Evolutionary conservation across 106 monocot species (phyloP).

Genomic region (Apostasia ramifera): DNA sequence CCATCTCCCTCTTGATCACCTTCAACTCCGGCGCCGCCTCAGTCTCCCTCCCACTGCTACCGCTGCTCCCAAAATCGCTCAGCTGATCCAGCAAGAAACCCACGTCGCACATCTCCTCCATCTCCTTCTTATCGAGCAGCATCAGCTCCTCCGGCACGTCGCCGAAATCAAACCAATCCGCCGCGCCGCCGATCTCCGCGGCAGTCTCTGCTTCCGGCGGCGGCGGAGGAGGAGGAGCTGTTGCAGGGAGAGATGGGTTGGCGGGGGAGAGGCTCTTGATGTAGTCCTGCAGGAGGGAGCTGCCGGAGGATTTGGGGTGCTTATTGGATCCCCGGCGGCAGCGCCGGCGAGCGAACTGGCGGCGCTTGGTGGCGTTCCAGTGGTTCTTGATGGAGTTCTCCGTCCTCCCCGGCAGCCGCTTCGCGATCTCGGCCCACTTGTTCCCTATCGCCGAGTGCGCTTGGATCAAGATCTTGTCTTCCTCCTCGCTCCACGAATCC

Average conservation of each 20-base stretch:
- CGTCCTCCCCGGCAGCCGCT: conserved; percentile 72
- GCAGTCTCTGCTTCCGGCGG: background rate
- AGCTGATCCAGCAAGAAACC: background rate
- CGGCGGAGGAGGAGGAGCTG: background rate
- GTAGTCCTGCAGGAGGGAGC: conserved; percentile 59
- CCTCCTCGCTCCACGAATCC: conserved; percentile 79
- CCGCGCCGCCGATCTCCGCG: background rate
- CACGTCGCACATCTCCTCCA: background rate
- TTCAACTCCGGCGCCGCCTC: too few relatives aligned
- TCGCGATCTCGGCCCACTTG: conserved; percentile 91
- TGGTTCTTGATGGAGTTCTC: conserved; percentile 98
- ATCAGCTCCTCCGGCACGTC: background rate
- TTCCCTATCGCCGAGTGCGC: conserved; percentile 69
- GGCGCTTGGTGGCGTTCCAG: conserved; percentile 89
- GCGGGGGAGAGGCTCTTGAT: conserved; percentile 44
- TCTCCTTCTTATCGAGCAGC: background rate
- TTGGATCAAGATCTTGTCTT: conserved; percentile 64
- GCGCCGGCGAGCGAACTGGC: conserved; percentile 44
- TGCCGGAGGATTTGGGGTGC: conserved; percentile 28
- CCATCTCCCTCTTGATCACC: conserved; percentile 14
- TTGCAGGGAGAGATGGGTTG: background rate
- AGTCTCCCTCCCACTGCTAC: too few relatives aligned
- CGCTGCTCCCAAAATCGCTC: background rate
- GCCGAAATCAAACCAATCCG: background rate
- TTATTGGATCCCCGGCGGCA: conserved; percentile 1